These are phyloP conservation scores for Psilocybe cubensis DNA, from an alignment of 768 basidiomycete genomes.

Conservation along the genomic window DNA sequence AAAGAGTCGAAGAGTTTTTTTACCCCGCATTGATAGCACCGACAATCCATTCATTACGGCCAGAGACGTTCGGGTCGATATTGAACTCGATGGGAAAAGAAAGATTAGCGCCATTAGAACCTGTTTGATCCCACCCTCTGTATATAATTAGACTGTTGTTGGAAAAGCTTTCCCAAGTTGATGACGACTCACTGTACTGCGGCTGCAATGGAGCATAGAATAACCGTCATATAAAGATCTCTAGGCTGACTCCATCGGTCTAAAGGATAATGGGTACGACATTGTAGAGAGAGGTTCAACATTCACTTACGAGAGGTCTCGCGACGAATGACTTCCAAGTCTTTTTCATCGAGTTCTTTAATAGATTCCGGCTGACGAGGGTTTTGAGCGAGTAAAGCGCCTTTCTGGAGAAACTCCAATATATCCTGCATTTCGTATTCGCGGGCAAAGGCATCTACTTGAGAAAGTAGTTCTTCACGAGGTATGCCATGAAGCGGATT, in stretches of 20 bases:
- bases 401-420: slow-evolving; percentile 54
- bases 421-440: slow-evolving; percentile 46
- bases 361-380: slow-evolving; percentile 46
- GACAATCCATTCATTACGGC: slow-evolving; percentile 65
- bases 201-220: slow-evolving; percentile 67
- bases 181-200: slow-evolving; percentile 60
- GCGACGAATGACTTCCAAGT: slow-evolving; percentile 36
- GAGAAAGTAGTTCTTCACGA: slow-evolving; percentile 57
- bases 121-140: slow-evolving; percentile 55
- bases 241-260: slow-evolving; percentile 48
- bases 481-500: slow-evolving; percentile 53
- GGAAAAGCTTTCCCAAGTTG: not conserved
- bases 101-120: slow-evolving; percentile 60
- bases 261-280: slow-evolving; percentile 10
- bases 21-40: slow-evolving; percentile 70
- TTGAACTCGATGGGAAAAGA: slow-evolving; percentile 53
- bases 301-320: slow-evolving; percentile 39
- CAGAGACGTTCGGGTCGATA: slow-evolving; percentile 30
- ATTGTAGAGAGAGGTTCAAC: slow-evolving; percentile 2
- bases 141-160: not conserved
- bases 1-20: not conserved
- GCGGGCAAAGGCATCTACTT: slow-evolving; percentile 63
- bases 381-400: slow-evolving; percentile 73
- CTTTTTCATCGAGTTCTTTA: slow-evolving; percentile 33
- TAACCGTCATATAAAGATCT: slow-evolving; percentile 38